These are phyloP conservation scores for Arachis hypogaea DNA, from an alignment of 306 rosid species.

Conservation along the genomic window DNA sequence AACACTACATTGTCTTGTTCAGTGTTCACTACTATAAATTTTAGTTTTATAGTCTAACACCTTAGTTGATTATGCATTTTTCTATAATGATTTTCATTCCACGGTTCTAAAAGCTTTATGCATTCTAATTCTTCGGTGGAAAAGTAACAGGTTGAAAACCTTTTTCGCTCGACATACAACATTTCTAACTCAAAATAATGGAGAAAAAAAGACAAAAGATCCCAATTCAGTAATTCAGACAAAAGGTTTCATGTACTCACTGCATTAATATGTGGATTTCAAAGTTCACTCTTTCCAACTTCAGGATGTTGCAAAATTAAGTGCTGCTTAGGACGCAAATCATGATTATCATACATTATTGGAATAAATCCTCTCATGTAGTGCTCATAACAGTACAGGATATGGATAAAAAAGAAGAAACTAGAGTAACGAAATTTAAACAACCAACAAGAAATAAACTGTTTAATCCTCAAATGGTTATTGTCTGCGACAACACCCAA, in stretches of 20 bases:
- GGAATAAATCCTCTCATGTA: too few relatives aligned
- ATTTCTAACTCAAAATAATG: too few relatives aligned
- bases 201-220: not conserved
- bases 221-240: not conserved
- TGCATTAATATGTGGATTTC: not conserved
- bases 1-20: too few relatives aligned
- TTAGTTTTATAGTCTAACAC: too few relatives aligned
- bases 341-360: not conserved
- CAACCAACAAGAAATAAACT: slow-evolving; percentile 41
- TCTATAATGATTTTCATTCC: too few relatives aligned
- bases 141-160: too few relatives aligned
- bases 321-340: not conserved
- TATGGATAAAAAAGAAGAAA: slow-evolving; percentile 6
- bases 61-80: too few relatives aligned
- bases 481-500: slow-evolving; percentile 60
- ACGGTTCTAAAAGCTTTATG: too few relatives aligned
- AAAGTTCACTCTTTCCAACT: not conserved
- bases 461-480: slow-evolving; percentile 54
- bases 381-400: not conserved
- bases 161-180: too few relatives aligned
- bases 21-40: too few relatives aligned
- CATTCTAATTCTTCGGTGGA: too few relatives aligned
- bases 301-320: not conserved
- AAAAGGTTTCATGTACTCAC: not conserved
- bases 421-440: slow-evolving; percentile 37